These are phyloP conservation scores for Colletotrichum sp. DNA, from an alignment of 2,329 filamentous ascomycete genomes.

Conservation along the genomic window DNA sequence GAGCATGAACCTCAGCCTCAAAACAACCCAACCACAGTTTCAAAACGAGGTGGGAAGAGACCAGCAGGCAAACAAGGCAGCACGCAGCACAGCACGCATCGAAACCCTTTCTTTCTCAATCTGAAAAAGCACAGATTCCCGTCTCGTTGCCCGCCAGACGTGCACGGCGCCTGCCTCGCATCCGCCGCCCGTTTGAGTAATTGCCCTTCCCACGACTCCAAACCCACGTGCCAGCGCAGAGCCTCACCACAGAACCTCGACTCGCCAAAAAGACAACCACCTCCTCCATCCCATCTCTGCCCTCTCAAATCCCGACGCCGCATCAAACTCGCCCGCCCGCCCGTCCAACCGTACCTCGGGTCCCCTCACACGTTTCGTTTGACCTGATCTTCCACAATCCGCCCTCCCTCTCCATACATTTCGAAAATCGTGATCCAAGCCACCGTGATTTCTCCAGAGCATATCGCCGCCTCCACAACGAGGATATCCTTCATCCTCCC, in stretches of 20 bases:
- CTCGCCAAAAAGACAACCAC: neutral
- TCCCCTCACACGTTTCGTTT: conserved; percentile 21
- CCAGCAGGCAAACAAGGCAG: neutral
- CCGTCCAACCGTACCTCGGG: neutral
- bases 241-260: neutral
- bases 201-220: neutral
- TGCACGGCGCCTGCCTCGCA: neutral
- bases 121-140: neutral
- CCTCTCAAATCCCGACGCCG: neutral
- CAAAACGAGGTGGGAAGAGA: neutral
- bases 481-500: neutral
- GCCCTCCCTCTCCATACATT: neutral
- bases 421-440: neutral
- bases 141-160: neutral
- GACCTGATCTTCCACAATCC: conserved; percentile 8
- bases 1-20: neutral
- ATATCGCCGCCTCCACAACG: neutral
- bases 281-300: neutral
- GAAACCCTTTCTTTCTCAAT: neutral
- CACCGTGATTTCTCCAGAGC: neutral
- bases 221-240: conserved; percentile 8
- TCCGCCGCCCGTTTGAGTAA: neutral
- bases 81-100: neutral
- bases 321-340: neutral
- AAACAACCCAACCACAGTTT: neutral